phyloP scores from a whole-genome alignment of 1,284 basidiomycete species.

The Grifola frondosa region DNA sequence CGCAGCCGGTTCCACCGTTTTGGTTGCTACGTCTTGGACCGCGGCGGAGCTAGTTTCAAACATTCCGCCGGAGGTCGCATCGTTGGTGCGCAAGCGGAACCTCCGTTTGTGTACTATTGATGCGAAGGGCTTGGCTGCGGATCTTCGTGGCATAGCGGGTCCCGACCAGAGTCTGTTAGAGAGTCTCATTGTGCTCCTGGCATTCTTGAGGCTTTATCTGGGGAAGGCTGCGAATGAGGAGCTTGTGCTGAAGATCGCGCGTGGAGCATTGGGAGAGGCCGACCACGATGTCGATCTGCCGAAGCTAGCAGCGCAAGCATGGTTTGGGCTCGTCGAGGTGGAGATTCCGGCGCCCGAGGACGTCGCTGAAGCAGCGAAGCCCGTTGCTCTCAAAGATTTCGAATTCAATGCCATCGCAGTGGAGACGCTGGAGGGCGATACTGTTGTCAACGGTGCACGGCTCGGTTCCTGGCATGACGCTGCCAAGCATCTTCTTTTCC shows the following conservation, averaged over 20 bases:
- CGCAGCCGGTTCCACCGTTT: conserved; percentile 54
- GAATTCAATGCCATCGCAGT: conserved; percentile 71
- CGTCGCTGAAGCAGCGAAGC: conserved; percentile 20
- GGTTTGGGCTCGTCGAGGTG: conserved; percentile 58
- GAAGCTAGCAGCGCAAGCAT: conserved; percentile 50
- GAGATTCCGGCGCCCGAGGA: conserved; percentile 34
- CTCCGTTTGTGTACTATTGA: conserved; percentile 64
- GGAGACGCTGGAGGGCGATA: conserved; percentile 53
- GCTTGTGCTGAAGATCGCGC: conserved; percentile 51
- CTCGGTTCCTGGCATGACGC: conserved; percentile 82
- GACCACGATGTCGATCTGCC: conserved; percentile 45
- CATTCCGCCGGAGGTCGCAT: conserved; percentile 44
- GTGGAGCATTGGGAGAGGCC: conserved; percentile 39
- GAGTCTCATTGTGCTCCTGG: conserved; percentile 56
- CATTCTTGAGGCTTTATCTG: conserved; percentile 72
- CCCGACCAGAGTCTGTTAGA: conserved; percentile 44
- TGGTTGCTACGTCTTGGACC: conserved; percentile 65
- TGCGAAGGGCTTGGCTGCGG: conserved; percentile 36
- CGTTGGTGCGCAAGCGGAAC: conserved; percentile 44
- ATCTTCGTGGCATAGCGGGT: conserved; percentile 24
- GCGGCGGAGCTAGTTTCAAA: conserved; percentile 57
- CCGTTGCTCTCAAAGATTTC: conserved; percentile 51
- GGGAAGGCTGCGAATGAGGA: conserved; percentile 56
- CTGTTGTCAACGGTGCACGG: conserved; percentile 59
- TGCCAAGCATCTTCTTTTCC: conserved; percentile 88